Evolutionary conservation across 305 asterid species (phyloP).

Genomic region (Fraxinus dipetala): DNA sequence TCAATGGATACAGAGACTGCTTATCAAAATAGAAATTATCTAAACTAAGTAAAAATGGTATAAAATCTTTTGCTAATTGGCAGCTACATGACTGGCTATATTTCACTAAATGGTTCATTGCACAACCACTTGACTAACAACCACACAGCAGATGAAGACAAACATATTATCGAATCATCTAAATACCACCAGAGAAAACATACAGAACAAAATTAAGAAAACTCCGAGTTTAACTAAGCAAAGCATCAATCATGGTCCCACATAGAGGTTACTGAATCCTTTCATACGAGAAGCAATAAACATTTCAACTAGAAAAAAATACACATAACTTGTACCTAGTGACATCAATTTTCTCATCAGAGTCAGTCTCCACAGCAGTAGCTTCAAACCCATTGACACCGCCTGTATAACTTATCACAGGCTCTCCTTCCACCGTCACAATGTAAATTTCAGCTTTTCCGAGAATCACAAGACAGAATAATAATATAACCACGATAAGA

Average conservation of each 20-base stretch:
- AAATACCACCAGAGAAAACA: conserved; percentile 9
- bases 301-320: background rate
- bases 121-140: background rate
- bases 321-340: conserved; percentile 51
- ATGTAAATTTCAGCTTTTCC: conserved; percentile 76
- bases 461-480: conserved; percentile 35
- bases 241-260: background rate
- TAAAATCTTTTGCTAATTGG: background rate
- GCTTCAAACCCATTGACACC: conserved; percentile 90
- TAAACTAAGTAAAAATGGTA: background rate
- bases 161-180: background rate
- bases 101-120: background rate
- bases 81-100: background rate
- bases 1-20: background rate
- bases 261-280: background rate
- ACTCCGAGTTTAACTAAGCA: background rate
- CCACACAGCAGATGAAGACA: background rate
- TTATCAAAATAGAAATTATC: background rate
- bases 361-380: conserved; percentile 84
- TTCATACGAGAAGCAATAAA: background rate
- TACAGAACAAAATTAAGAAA: background rate
- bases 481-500: conserved; percentile 38
- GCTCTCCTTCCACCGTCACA: conserved; percentile 89
- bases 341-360: conserved; percentile 77
- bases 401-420: conserved; percentile 84